Evolutionary conservation across 1,139 yeast species (phyloP), one percentile per base, ranked within the genome.

Genomic region (Protomyces lactucae-debilis): DNA sequence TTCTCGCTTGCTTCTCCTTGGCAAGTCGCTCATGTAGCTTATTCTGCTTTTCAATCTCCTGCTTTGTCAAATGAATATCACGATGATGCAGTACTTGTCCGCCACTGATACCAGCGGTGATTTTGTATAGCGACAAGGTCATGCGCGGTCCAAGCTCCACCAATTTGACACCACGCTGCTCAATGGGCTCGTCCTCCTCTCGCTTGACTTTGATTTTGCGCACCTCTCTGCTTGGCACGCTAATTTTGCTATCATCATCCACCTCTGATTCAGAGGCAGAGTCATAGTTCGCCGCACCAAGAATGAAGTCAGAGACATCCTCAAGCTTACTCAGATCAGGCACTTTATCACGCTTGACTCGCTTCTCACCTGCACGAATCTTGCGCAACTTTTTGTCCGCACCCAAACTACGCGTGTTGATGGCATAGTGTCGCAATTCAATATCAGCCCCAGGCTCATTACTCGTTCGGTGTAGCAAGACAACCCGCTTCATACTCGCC

Each of bases 101-200:
- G 3, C 83, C 79, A 69, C 89, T 85, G 59, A 92, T 83, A 18
- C 95, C 97, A 74, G 93, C 98, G 76, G 93, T 98, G 67, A 95
- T 88, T 77, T 95, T 95, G 65, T 87, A 79, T 68, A 93, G 79
- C 60, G 84, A 79, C 76, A 95, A 79, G 70, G 83, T 85, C 75
- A 95, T 76, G 70, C 99, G 82, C 45, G 99, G 99, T 0, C 99
- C 99, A 65, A 92, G 79, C 76, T 95, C 99, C 0, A 93, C 88
- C 67, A 95, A 80, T 74, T 91, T 91, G 70, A 95, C 89, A 1
- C 99, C 99, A 71, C 89, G 84, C 77, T 91, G 91, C 69, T 85
- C 84, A 40, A 81, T 75, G 66, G 72, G 32, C 68, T 71, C 40
- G 10, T 64, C 57, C 52, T 40, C 54, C 21, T 57, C 60, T 36